Evolutionary conservation across 306 rosid species (phyloP).

Genomic region (Vigna radiata): DNA sequence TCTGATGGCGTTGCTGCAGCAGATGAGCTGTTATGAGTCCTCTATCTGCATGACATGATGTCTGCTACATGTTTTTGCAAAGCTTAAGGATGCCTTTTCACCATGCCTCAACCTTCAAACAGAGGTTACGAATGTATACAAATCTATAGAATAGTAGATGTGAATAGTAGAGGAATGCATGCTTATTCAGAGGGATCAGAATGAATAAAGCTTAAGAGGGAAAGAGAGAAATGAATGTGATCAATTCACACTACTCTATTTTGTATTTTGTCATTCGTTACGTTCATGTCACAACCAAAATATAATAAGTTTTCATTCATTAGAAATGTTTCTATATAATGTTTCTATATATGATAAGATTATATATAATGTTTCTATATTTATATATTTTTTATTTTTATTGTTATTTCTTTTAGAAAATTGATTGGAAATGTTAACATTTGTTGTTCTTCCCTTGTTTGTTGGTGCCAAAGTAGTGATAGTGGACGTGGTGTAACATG

Average conservation of each 20-base stretch:
- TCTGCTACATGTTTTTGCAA: slow-evolving; percentile 28
- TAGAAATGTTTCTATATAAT: background rate
- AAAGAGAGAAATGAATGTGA: slow-evolving; percentile 20
- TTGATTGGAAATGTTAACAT: no score
- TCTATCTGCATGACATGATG: slow-evolving; percentile 21
- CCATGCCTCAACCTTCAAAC: background rate
- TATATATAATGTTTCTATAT: no score
- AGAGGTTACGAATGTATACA: slow-evolving; percentile 23
- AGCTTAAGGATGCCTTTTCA: slow-evolving; percentile 13
- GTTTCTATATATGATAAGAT: background rate
- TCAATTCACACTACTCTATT: background rate
- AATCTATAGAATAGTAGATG: slow-evolving; percentile 38
- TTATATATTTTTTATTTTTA: no score
- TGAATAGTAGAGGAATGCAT: slow-evolving; percentile 44
- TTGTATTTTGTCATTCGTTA: slow-evolving; percentile 38
- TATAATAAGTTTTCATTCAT: background rate
- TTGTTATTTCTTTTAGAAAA: no score
- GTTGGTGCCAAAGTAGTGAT: no score
- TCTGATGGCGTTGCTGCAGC: slow-evolving; percentile 44
- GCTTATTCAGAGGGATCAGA: background rate
- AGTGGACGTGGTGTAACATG: no score
- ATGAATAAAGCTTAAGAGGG: slow-evolving; percentile 1
- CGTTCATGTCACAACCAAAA: background rate
- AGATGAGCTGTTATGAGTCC: slow-evolving; percentile 39
- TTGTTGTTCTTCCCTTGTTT: no score